Evolutionary conservation across 495 filamentous ascomycete genomes (phyloP), one percentile per base, ranked within the genome.

Genomic region (Penicillium coffeae): DNA sequence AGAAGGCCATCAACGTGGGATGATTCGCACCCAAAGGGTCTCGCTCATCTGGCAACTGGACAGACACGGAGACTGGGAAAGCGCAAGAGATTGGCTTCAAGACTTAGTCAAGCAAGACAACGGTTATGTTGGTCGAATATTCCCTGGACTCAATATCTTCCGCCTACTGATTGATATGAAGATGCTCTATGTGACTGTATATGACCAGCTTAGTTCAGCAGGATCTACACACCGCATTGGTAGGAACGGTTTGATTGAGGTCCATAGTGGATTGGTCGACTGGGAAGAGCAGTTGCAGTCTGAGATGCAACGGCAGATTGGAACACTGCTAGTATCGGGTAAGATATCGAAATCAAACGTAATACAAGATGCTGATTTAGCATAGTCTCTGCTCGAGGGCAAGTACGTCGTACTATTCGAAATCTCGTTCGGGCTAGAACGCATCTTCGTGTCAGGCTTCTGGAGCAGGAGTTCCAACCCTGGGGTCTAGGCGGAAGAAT

Each of bases 21-120:
- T 56, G 20, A 55, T 69, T 38, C 33, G 45, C 19, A 72, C 61
- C 15, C 56, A 58, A 21, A 54, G 45, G 9, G 66, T 72, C 22
- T 51, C 47, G 0, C 55, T 72, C 36, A 37, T 64, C 27, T 72
- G 54, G 64, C 47, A 69, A 40, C 38, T 69, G 13, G 58, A 65
- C 16, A 47, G 51, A 38, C 38, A 52, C 47, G 36, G 62, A 30
- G 48, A 51, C 34, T 57, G 42, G 41, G 39, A 69, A 34, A 47
- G 52, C 48, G 43, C 41, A 1, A 27, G 48, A 9, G 52, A 58
- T 16, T 54, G 52, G 53, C 43, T 62, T 1, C 48, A 62, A 45
- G 10, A 41, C n/a, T 40, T 62, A 3, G 44, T 62, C 12, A 42
- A 41, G 21, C 36, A 56, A 36, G 52, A 62, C 33, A 52, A 55